Conservation (phyloP, 805 yeast genomes). For the Teunomyces lycoperdinae region DNA sequence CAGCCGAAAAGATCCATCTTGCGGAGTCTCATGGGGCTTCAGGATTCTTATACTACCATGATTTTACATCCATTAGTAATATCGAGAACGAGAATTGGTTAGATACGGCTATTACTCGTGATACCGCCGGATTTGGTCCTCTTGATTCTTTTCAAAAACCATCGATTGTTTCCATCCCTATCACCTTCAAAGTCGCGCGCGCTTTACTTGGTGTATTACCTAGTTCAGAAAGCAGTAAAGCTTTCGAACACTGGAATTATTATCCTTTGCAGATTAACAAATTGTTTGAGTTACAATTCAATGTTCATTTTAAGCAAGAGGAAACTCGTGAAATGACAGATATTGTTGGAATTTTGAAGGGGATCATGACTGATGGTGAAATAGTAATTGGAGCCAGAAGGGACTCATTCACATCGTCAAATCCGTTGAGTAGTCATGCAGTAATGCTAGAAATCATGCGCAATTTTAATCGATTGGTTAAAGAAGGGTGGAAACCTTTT, state of each 20-base stretch:
- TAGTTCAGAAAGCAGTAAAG: conserved; percentile 1
- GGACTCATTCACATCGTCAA: conserved; percentile 34
- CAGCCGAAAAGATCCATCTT: conserved; percentile 22
- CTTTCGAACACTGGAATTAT: conserved; percentile 23
- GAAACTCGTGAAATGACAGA: conserved; percentile 22
- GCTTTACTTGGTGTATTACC: conserved; percentile 26
- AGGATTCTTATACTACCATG: conserved; percentile 23
- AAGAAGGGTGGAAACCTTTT: conserved; percentile 42
- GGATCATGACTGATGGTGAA: conserved; percentile 39
- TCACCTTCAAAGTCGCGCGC: conserved; percentile 21
- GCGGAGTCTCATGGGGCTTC: conserved; percentile 25
- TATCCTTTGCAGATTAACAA: conserved; percentile 35
- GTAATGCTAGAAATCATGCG: conserved; percentile 38
- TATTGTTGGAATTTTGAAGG: conserved; percentile 31
- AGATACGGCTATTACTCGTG: conserved; percentile 18
- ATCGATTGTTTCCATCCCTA: conserved; percentile 26
- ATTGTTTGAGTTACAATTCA: conserved; percentile 13
- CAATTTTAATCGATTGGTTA: conserved; percentile 27
- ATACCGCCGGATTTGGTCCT: conserved; percentile 11
- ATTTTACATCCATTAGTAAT: conserved; percentile 7
- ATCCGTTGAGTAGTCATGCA: conserved; percentile 40
- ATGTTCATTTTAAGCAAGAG: conserved; percentile 11
- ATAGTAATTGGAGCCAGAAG: conserved; percentile 40
- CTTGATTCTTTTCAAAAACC: conserved; percentile 8
- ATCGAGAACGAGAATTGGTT: conserved; percentile 10